phyloP scores from a whole-genome alignment of 2,329 filamentous ascomycete genomes.

The Bipolaris cookei region DNA sequence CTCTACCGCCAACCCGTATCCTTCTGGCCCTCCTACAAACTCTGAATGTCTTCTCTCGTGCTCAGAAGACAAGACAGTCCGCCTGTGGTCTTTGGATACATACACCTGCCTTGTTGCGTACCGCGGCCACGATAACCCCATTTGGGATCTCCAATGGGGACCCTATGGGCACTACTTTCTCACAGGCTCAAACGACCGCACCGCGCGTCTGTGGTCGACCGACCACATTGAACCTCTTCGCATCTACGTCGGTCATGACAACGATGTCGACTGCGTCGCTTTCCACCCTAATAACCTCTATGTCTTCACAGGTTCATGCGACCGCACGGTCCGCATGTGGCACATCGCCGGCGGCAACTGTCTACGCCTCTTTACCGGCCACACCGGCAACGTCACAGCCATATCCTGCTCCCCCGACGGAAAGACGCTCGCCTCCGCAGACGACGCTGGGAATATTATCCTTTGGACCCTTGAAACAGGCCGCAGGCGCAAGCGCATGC shows the following conservation, averaged over 20 bases:
- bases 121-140: conserved; percentile 87
- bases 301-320: conserved; percentile 88
- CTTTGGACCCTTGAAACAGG: conserved; percentile 94
- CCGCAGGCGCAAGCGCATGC: conserved; percentile 85
- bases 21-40: conserved; percentile 60
- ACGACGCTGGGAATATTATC: conserved; percentile 86
- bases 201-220: conserved; percentile 87
- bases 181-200: conserved; percentile 86
- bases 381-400: conserved; percentile 84
- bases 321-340: conserved; percentile 98
- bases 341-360: conserved; percentile 84
- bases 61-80: conserved; percentile 84
- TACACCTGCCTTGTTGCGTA: conserved; percentile 95
- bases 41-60: conserved; percentile 84
- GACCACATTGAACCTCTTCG: conserved; percentile 89
- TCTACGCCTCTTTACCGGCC: conserved; percentile 89
- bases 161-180: conserved; percentile 96
- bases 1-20: conserved; percentile 59
- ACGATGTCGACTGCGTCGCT: conserved; percentile 85
- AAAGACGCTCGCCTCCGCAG: conserved; percentile 87
- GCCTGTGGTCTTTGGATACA: conserved; percentile 89
- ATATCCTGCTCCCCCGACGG: conserved; percentile 87
- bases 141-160: conserved; percentile 87
- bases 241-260: conserved; percentile 90
- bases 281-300: conserved; percentile 97